A percentile compares a stretch with the other conserved stretches of the same genome.
phyloP scores from a whole-genome alignment of 257 asterid genomes.

The Solanum okadae region DNA sequence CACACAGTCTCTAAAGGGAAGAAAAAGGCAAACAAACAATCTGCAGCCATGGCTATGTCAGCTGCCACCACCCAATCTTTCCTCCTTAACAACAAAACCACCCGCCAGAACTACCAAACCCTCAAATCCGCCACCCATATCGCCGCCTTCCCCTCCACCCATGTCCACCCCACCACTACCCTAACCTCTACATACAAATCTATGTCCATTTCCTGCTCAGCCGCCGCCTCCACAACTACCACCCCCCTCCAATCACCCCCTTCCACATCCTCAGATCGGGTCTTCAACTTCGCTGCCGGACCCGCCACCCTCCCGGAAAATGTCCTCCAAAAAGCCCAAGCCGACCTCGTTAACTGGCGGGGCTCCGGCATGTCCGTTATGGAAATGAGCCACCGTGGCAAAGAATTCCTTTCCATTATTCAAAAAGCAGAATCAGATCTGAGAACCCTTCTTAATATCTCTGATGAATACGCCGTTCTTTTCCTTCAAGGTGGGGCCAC shows the following conservation, averaged over 20 bases:
- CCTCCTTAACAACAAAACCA: slow-evolving; percentile 14
- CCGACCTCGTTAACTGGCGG: slow-evolving; percentile 79
- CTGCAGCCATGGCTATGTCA: slow-evolving; percentile 25
- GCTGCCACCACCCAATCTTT: slow-evolving; percentile 22
- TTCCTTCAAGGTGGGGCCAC: slow-evolving; percentile 99
- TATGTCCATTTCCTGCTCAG: slow-evolving; percentile 40
- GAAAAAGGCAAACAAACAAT: not conserved
- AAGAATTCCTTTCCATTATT: slow-evolving; percentile 77
- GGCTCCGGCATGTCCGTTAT: slow-evolving; percentile 92
- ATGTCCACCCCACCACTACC: slow-evolving; percentile 9
- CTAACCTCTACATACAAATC: slow-evolving; percentile 7
- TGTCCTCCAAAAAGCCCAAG: slow-evolving; percentile 75
- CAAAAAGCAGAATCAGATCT: slow-evolving; percentile 90
- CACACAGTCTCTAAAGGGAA: not conserved
- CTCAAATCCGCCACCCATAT: slow-evolving; percentile 24
- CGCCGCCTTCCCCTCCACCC: slow-evolving; percentile 36
- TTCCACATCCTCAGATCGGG: slow-evolving; percentile 60
- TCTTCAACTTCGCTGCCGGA: slow-evolving; percentile 94
- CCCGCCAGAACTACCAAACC: slow-evolving; percentile 9
- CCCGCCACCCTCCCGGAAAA: slow-evolving; percentile 87
- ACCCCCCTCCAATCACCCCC: slow-evolving; percentile 29
- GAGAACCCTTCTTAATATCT: slow-evolving; percentile 52
- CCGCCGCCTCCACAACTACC: slow-evolving; percentile 10
- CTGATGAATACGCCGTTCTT: slow-evolving; percentile 57
- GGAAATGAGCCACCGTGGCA: slow-evolving; percentile 99